Conservation (phyloP, 2,329 filamentous ascomycete species). For the Colletotrichum sp. region DNA sequence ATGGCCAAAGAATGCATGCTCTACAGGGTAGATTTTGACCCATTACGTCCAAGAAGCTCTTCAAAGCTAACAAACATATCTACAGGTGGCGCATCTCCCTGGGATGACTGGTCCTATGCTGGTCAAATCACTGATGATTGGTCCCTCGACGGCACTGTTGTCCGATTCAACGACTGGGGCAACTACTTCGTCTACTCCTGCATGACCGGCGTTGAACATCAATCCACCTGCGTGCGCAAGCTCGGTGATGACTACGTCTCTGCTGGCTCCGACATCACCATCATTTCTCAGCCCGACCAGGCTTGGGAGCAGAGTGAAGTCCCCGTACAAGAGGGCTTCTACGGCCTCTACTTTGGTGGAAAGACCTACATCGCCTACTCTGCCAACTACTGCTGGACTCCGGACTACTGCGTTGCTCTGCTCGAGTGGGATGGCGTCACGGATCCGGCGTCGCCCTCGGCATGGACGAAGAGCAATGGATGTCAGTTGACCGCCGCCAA, state of each 20-base stretch:
- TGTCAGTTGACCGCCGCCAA: slow-evolving; percentile 58
- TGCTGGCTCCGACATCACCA: slow-evolving; percentile 45
- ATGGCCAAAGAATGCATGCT: slow-evolving; percentile 56
- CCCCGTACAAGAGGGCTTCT: slow-evolving; percentile 61
- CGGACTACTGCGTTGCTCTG: slow-evolving; percentile 57
- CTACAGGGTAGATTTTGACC: slow-evolving; percentile 45
- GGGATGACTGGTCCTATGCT: slow-evolving; percentile 55
- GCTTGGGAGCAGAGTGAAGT: slow-evolving; percentile 54
- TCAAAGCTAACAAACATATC: not conserved
- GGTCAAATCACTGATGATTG: slow-evolving; percentile 52
- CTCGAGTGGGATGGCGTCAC: slow-evolving; percentile 57
- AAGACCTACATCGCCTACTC: slow-evolving; percentile 59
- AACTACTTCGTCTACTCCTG: slow-evolving; percentile 63
- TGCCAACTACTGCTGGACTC: slow-evolving; percentile 62
- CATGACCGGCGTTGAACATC: slow-evolving; percentile 43
- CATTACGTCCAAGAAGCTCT: not conserved
- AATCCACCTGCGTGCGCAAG: slow-evolving; percentile 43
- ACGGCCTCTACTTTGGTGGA: slow-evolving; percentile 57
- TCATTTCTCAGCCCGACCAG: slow-evolving; percentile 56
- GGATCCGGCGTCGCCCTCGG: slow-evolving; percentile 46
- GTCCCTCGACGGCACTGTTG: slow-evolving; percentile 59
- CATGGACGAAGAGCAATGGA: slow-evolving; percentile 57
- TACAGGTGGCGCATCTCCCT: slow-evolving; percentile 54
- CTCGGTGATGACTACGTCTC: slow-evolving; percentile 44
- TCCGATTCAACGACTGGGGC: slow-evolving; percentile 48